These are phyloP conservation scores for Syzygium aqueum DNA, from an alignment of 345 rosid species.

Conservation along the genomic window DNA sequence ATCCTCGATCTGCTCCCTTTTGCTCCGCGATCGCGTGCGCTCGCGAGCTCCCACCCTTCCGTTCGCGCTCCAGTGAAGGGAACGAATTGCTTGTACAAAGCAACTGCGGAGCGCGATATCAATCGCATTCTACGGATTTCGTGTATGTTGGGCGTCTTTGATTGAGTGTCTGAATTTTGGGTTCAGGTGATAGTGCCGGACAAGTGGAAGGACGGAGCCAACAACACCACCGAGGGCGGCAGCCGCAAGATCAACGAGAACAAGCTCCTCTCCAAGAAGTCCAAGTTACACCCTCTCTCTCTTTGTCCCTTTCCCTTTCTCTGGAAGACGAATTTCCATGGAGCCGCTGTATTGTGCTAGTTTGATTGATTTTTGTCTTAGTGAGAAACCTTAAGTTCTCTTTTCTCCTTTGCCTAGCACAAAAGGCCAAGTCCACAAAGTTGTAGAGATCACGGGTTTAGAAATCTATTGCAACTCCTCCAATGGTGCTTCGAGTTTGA, in stretches of 20 bases:
- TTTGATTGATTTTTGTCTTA: too few relatives aligned
- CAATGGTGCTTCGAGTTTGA: too few relatives aligned
- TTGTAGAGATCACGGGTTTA: too few relatives aligned
- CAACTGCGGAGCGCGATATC: neutral
- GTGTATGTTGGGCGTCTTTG: neutral
- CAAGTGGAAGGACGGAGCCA: conserved; percentile 99
- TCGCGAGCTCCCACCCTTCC: neutral
- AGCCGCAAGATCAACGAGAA: conserved; percentile 98
- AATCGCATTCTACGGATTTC: neutral
- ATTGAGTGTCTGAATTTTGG: neutral
- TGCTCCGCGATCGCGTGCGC: neutral
- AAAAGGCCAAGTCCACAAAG: too few relatives aligned
- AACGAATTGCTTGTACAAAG: neutral
- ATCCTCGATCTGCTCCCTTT: neutral
- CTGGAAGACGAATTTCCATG: neutral
- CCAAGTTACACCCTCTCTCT: conserved; percentile 27
- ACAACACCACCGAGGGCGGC: conserved; percentile 84
- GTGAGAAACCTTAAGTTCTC: too few relatives aligned
- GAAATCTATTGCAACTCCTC: too few relatives aligned
- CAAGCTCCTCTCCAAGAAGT: conserved; percentile 90
- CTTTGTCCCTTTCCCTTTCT: neutral
- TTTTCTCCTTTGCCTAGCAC: too few relatives aligned
- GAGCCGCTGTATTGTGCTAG: neutral
- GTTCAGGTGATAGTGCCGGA: conserved; percentile 93
- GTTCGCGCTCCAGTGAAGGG: neutral